A percentile compares a stretch with the other conserved stretches of the same genome.
Conservation (phyloP, 2,329 filamentous ascomycete species). For the Calycina herbarum region DNA sequence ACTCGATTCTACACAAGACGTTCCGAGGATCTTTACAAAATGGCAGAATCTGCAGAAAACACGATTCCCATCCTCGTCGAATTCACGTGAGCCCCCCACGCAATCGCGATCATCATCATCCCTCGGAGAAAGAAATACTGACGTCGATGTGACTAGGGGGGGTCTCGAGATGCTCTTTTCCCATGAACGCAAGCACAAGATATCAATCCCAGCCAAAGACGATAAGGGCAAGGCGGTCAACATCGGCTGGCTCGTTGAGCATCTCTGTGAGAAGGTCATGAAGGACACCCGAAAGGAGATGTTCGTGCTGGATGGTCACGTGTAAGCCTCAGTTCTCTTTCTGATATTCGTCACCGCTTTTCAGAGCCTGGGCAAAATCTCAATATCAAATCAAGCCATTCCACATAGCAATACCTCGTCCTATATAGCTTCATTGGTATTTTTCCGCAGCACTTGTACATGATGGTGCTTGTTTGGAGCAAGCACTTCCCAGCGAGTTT, state of each 20-base stretch:
- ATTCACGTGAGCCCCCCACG: slow-evolving; percentile 49
- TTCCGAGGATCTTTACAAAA: slow-evolving; percentile 12
- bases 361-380: slow-evolving; percentile 3
- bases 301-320: slow-evolving; percentile 81
- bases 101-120: neutral
- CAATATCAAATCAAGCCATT: slow-evolving; percentile 4
- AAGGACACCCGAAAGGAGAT: slow-evolving; percentile 81
- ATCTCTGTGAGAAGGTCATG: slow-evolving; percentile 82
- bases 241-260: slow-evolving; percentile 72
- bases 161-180: slow-evolving; percentile 94
- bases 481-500: slow-evolving; percentile 20
- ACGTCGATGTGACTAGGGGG: slow-evolving; percentile 56
- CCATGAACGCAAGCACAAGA: slow-evolving; percentile 70
- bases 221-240: slow-evolving; percentile 61
- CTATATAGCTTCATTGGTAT: slow-evolving; percentile 12
- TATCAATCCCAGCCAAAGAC: slow-evolving; percentile 66
- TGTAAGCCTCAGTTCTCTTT: slow-evolving; percentile 59
- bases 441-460: slow-evolving; percentile 18
- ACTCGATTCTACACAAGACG: no score
- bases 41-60: slow-evolving; percentile 27
- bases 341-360: slow-evolving; percentile 19
- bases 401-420: slow-evolving; percentile 25
- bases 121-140: slow-evolving; percentile 12
- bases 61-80: slow-evolving; percentile 66
- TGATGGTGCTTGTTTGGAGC: slow-evolving; percentile 17